These are phyloP conservation scores for Plasmodium sp. DNA, from an alignment of 169 alveolate species.

Conservation along the genomic window DNA sequence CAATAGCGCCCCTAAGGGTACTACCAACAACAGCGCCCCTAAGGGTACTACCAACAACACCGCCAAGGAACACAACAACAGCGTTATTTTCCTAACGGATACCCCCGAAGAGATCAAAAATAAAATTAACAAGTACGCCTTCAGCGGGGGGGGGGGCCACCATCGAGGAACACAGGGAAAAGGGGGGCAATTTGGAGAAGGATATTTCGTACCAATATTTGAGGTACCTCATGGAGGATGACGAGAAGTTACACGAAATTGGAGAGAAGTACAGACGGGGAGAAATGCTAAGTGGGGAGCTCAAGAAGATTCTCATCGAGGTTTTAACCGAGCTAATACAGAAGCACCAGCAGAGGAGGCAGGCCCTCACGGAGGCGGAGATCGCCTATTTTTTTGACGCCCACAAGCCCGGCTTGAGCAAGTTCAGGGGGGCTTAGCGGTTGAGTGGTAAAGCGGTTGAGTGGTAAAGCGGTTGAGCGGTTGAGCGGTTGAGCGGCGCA, in stretches of 20 bases:
- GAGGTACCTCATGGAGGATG: slow-evolving; percentile 94
- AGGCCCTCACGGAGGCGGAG: slow-evolving; percentile 45
- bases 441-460: no score
- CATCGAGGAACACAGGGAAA: slow-evolving; percentile 93
- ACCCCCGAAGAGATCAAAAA: slow-evolving; percentile 92
- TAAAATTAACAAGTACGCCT: slow-evolving; percentile 97
- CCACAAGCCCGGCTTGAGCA: slow-evolving; percentile 21
- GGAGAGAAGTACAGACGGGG: slow-evolving; percentile 96
- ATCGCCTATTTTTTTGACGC: slow-evolving; percentile 35
- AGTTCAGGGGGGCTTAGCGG: slow-evolving; percentile 30
- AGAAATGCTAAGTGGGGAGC: slow-evolving; percentile 96
- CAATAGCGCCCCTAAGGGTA: slow-evolving; percentile 93
- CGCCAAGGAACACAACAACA: slow-evolving; percentile 93
- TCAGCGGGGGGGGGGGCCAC: slow-evolving; percentile 98
- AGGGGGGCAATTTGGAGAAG: slow-evolving; percentile 96
- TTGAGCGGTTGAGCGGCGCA: neutral
- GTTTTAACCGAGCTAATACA: slow-evolving; percentile 85
- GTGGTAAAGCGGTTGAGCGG: neutral
- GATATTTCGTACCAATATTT: slow-evolving; percentile 98
- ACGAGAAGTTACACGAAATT: slow-evolving; percentile 93
- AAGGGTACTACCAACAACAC: slow-evolving; percentile 94
- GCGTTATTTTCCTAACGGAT: slow-evolving; percentile 96
- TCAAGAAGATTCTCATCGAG: slow-evolving; percentile 92
- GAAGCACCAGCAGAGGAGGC: slow-evolving; percentile 90
- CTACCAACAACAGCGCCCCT: slow-evolving; percentile 95